Percentiles rank a stretch among this genome's conserved stretches.
Evolutionary conservation across 805 yeast species (phyloP).

Genomic region (Cyberlindnera mrakii): DNA sequence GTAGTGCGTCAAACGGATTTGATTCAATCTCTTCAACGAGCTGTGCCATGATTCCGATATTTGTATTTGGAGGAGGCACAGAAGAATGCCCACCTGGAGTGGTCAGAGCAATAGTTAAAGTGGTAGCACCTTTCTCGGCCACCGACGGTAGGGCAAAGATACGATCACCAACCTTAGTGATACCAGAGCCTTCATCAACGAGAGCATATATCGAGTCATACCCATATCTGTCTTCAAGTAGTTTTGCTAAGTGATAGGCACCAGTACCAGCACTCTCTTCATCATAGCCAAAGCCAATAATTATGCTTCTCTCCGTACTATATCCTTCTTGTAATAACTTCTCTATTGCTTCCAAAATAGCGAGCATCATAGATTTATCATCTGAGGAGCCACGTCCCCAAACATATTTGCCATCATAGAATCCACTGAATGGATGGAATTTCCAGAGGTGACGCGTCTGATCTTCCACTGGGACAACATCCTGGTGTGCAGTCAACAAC

Average conservation of each 20-base stretch:
- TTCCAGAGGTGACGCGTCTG: conserved; percentile 56
- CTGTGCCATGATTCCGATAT: conserved; percentile 59
- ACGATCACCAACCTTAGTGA: conserved; percentile 15
- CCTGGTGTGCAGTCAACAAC: conserved; percentile 73
- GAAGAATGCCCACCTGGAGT: conserved; percentile 72
- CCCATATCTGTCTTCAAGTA: conserved; percentile 26
- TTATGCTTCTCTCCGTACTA: conserved; percentile 49
- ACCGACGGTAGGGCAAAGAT: conserved; percentile 48
- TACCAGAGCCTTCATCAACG: conserved; percentile 54
- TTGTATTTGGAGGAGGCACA: conserved; percentile 63
- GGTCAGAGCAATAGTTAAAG: conserved; percentile 39
- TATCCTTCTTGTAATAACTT: conserved; percentile 41
- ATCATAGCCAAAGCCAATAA: conserved; percentile 68
- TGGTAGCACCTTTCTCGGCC: conserved; percentile 57
- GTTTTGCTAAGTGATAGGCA: conserved; percentile 11
- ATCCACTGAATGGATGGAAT: conserved; percentile 60
- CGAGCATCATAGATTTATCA: conserved; percentile 62
- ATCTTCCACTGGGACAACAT: conserved; percentile 74
- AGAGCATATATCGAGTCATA: conserved; percentile 45
- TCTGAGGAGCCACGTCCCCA: conserved; percentile 78
- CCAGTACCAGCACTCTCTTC: conserved; percentile 78
- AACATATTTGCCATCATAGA: conserved; percentile 53
- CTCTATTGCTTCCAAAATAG: conserved; percentile 58
- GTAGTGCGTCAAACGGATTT: conserved; percentile 40
- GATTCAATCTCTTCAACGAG: conserved; percentile 45